A percentile compares a stretch with the other conserved stretches of the same genome.
These are phyloP conservation scores for Dovyalis caffra DNA, from an alignment of 345 rosid species.

Conservation along the genomic window DNA sequence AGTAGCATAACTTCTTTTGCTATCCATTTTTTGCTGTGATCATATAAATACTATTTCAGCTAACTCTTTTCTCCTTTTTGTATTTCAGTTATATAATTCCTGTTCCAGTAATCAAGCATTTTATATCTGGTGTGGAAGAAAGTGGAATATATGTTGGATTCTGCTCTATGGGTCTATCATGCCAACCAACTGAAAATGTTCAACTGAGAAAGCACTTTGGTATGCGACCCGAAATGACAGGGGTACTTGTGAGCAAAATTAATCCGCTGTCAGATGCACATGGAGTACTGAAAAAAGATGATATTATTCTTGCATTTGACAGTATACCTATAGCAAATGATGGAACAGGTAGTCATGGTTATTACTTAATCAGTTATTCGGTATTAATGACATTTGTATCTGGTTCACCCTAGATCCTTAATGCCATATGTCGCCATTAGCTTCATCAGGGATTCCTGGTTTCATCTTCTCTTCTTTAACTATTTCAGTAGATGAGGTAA, in stretches of 20 bases:
- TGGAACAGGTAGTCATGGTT: conserved; percentile 64
- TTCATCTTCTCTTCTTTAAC: too few species aligned
- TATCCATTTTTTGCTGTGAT: background rate
- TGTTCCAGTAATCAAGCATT: conserved; percentile 77
- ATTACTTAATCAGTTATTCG: background rate
- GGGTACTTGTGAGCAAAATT: conserved; percentile 78
- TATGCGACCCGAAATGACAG: conserved; percentile 68
- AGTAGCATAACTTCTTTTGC: background rate
- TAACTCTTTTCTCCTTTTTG: conserved; percentile 2
- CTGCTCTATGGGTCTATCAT: conserved; percentile 80
- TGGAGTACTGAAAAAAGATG: conserved; percentile 62
- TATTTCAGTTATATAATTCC: conserved; percentile 80
- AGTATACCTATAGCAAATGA: conserved; percentile 79
- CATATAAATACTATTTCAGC: conserved; percentile 7
- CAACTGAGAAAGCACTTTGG: conserved; percentile 64
- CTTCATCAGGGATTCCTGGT: too few species aligned
- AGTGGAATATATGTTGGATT: conserved; percentile 68
- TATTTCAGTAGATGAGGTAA: too few species aligned
- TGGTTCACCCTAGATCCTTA: too few species aligned
- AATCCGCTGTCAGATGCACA: conserved; percentile 73
- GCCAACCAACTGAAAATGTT: conserved; percentile 81
- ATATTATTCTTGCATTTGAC: conserved; percentile 75
- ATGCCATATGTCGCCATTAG: too few species aligned
- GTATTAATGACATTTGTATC: too few species aligned
- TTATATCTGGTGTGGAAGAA: conserved; percentile 71